These are phyloP conservation scores for Penicillium sp. DNA, from an alignment of 2,329 filamentous ascomycete genomes.

Conservation along the genomic window DNA sequence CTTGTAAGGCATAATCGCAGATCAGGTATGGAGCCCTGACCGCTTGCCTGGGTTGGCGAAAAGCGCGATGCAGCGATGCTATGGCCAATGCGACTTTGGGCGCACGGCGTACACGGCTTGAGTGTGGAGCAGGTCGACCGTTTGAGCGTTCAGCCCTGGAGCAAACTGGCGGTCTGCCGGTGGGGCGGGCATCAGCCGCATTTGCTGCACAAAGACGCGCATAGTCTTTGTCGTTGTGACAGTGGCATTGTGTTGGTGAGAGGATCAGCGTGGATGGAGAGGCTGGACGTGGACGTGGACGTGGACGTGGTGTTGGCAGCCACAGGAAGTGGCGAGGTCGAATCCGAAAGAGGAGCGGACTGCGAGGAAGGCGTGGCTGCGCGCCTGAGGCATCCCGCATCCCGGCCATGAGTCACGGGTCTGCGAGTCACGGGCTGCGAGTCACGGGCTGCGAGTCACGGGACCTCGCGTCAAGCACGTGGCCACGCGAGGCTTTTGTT, in stretches of 20 bases:
- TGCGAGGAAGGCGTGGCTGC: too few relatives aligned
- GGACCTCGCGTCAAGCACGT: constrained; percentile 11
- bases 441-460: constrained; percentile 1
- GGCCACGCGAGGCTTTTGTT: background rate
- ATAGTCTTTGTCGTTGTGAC: too few relatives aligned
- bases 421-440: background rate
- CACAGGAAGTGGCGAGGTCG: background rate
- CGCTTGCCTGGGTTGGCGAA: background rate
- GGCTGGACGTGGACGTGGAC: background rate
- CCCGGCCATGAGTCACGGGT: too few relatives aligned
- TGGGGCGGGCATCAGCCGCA: constrained; percentile 14
- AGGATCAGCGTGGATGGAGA: too few relatives aligned
- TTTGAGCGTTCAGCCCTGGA: constrained; percentile 8
- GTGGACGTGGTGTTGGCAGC: background rate
- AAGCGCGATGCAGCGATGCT: background rate
- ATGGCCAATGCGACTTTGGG: background rate
- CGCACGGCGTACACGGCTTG: constrained; percentile 19
- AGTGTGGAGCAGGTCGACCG: constrained; percentile 8
- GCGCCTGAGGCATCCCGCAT: background rate
- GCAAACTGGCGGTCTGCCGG: constrained; percentile 11
- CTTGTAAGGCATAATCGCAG: background rate
- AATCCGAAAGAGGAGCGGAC: too few relatives aligned
- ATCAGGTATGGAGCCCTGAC: too few relatives aligned
- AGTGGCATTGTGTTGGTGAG: too few relatives aligned
- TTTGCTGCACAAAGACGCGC: background rate